Base-by-base conservation (phyloP, 2,329 filamentous ascomycete species). In the Claviceps maximensis region DNA sequence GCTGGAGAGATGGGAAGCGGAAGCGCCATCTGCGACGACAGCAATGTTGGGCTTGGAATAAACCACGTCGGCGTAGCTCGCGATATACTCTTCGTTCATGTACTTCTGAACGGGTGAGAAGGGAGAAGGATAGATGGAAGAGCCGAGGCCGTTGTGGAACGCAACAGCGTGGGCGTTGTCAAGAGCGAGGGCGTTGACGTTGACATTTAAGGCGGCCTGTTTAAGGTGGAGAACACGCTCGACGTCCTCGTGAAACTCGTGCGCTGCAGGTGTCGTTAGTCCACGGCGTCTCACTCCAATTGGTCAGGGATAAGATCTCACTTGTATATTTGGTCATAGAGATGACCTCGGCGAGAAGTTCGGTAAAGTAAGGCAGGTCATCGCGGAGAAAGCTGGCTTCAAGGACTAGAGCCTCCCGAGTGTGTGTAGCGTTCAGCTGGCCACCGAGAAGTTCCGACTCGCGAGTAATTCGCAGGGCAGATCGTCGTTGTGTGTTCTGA, bases 301-400 rank as follows among this genome's bases (percentile, higher is more conserved):
- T 29, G n/a, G 25, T 19, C 44, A 36, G 29, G 21, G 48, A 45
- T 36, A 25, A 42, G 12, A 23, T 61, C 81, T 72, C 73, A 86
- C 83, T 77, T 59, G 83, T 82, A 71, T 88, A 98, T 74, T 89
- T 93, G 62, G 91, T 95, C 72, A 87, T 76, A 57, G 85, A 83
- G 65, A 93, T 78, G 63, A 96, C 87, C 77, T 98, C 94, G 66
- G 86, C 89, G 62, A 98, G 80, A 60, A 98, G 79, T 77, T 98
- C 93, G 65, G 89, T 82, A 71, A 95, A 98, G 81, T 97, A 98
- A 61, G 93, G 93, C 61, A 98, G 83, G 69, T 98, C 90, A 69
- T 93, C 84, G 68, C 89, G 84, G 61, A 98, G 82, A 79, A 98
- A 98, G 76, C 86, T 95, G 69, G 93, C 88, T 72, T 91, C 84